phyloP scores from a whole-genome alignment of 1,284 basidiomycete species.

The Trametes versicolor region DNA sequence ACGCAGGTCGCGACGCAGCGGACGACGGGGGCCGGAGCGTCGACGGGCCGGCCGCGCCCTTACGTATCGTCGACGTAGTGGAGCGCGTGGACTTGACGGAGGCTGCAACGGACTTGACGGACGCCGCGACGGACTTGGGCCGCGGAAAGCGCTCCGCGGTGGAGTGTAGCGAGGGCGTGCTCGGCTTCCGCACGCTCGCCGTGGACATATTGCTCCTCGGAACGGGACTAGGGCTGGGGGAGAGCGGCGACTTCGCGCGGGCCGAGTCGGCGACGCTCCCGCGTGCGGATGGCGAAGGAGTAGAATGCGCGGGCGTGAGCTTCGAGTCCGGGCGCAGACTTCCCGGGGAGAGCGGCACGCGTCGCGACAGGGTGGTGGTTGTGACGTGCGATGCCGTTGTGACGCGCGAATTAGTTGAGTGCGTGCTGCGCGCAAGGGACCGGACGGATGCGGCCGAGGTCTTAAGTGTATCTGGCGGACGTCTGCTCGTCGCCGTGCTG shows the following conservation, averaged over 20 bases:
- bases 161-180: conserved; percentile 31
- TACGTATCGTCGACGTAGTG: conserved; percentile 52
- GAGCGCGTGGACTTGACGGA: conserved; percentile 50
- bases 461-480: conserved; percentile 32
- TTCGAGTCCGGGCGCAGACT: conserved; percentile 70
- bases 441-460: conserved; percentile 54
- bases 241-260: conserved; percentile 27
- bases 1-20: conserved; percentile 51
- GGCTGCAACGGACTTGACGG: conserved; percentile 48
- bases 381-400: conserved; percentile 45
- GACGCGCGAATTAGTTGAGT: conserved; percentile 45
- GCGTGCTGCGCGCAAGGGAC: conserved; percentile 56
- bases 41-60: conserved; percentile 39
- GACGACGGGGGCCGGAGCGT: conserved; percentile 43
- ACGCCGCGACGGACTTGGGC: conserved; percentile 48
- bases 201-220: conserved; percentile 32
- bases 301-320: conserved; percentile 55
- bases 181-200: conserved; percentile 31
- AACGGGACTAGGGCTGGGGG: conserved; percentile 28
- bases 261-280: conserved; percentile 32
- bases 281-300: conserved; percentile 35
- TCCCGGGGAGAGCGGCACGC: conserved; percentile 37
- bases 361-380: conserved; percentile 41
- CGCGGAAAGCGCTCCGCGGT: conserved; percentile 36
- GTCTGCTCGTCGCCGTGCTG: conserved; percentile 55